Base-by-base conservation (phyloP, 2,329 filamentous ascomycete genomes). In the Ophiostoma perfectum region DNA sequence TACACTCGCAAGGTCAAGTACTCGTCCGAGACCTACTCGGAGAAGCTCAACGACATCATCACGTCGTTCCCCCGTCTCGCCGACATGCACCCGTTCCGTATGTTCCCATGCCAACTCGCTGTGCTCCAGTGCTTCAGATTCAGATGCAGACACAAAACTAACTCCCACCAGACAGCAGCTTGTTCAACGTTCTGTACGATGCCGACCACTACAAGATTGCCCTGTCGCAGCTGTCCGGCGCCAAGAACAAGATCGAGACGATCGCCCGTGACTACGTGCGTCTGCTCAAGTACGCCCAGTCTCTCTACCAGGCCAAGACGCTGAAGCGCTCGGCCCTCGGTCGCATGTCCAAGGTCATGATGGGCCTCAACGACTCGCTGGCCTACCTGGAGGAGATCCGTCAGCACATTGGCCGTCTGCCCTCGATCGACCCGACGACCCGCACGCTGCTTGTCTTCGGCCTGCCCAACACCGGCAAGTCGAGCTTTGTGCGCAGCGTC, bases 1-100 rank as follows among this genome's bases (percentile, higher is more conserved):
- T 98, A 98, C 80, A 97, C 94, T 63, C 85, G 95, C 78, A 98
- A 98, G 81, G 93, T 97, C 84, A 98, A 98, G 81, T 99, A 93
- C 81, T 97, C 95, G 5, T 90, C 94, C 77, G 95, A 99, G 81
- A 70, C 70, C 44, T 74, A 97, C 80, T 88, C 89, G 73, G 95
- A 99, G 79, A 98, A 98, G 81, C 88, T 99, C 73, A 87, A 88
- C 73, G 86, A 89, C 70, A 97, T 97, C 76, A 88, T 98, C 76
- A 91, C 97, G 78, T 92, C 91, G 75, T 97, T 99, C 76, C 95
- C 95, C 68, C 88, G 93, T 69, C 85, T 99, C 67, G 89, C 92
- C 77, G 95, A 99, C 78, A 94, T 97, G 77, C 94, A 97, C 78
- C 93, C 94, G 67, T 97, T 97, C 83, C 93, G 90, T 87, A 86